phyloP scores from a whole-genome alignment of 805 yeast species.

The Saturnispora diversa region DNA sequence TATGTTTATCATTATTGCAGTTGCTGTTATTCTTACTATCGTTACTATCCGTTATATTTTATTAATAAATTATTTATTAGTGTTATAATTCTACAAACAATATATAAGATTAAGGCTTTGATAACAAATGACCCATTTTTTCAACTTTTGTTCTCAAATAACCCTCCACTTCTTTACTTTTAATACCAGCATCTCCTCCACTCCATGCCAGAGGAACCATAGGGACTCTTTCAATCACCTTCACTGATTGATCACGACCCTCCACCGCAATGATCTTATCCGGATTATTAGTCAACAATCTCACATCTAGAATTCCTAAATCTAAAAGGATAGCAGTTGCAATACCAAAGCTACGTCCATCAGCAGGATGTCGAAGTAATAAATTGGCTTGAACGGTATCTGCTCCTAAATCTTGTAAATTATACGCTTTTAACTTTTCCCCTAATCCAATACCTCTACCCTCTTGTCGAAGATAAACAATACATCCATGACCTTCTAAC shows the following conservation, averaged over 20 bases:
- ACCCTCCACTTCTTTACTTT: conserved; percentile 82
- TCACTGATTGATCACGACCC: conserved; percentile 66
- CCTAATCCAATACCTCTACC: conserved; percentile 99
- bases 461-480: conserved; percentile 92
- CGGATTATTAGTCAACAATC: conserved; percentile 87
- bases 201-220: conserved; percentile 97
- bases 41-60: too few species aligned
- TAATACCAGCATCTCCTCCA: conserved; percentile 51
- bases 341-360: conserved; percentile 85
- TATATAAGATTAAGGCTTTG: conserved; percentile 30
- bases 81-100: too few species aligned
- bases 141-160: conserved; percentile 90
- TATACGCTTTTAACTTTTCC: conserved; percentile 93
- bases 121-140: conserved; percentile 91
- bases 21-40: not conserved
- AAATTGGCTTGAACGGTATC: conserved; percentile 97
- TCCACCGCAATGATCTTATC: conserved; percentile 94
- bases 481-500: conserved; percentile 78
- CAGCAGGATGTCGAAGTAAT: conserved; percentile 92
- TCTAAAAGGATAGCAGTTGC: conserved; percentile 91
- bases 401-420: conserved; percentile 94
- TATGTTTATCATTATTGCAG: not conserved
- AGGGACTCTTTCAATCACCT: conserved; percentile 83
- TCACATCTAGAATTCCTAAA: conserved; percentile 62
- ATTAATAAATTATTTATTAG: too few species aligned